Evolutionary conservation across 2,329 filamentous ascomycete species (phyloP), one percentile per base, ranked within the genome.

Genomic region (Ceratocystis diversiconidia): DNA sequence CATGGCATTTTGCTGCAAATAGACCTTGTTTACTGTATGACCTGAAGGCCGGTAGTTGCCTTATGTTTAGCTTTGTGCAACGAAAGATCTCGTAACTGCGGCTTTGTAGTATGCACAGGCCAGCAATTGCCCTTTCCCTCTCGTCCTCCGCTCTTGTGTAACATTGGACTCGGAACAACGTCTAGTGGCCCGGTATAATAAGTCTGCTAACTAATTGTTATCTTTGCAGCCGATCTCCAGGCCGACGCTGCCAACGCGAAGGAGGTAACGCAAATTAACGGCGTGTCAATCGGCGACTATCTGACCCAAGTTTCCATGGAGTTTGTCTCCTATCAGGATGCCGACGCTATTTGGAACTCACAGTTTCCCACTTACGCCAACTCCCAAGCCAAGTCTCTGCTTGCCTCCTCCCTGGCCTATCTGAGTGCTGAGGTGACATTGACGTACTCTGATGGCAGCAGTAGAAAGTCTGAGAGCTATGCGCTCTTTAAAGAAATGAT

Each of bases 361-460:
- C 73, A 76, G 73, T 77, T 77, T 65, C 75, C 70, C 7, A 61
- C 32, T 57, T 61, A 60, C 66, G 69, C 60, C 69, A 70, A 62
- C 69, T 71, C 5, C 25, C 52, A 59, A 63, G 65, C 30, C 69
- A 68, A 1, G 69, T 68, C 3, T 66, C 62, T 17, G 71, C 71
- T n/a, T 74, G 74, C 36, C 73, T 74, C 60, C 64, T 66, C 28
- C 63, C 65, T n/a, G 19, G 63, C 72, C 50, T 73, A 73, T 65
- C 70, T 65, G 3, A 75, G 75, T 25, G 66, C 72, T 57, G 73
- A 70, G 62, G 76, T 74, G 0, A 75, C 71, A 0, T 64, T 77
- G 3, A 73, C 73, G 1, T 77, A 75, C 60, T 71, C 70, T 41
- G 75, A 77, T 68, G 75, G 75, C 60, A 74, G 73, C 5, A 70